phyloP scores from a whole-genome alignment of 2,329 filamentous ascomycete species.

The Trichoderma breve region DNA sequence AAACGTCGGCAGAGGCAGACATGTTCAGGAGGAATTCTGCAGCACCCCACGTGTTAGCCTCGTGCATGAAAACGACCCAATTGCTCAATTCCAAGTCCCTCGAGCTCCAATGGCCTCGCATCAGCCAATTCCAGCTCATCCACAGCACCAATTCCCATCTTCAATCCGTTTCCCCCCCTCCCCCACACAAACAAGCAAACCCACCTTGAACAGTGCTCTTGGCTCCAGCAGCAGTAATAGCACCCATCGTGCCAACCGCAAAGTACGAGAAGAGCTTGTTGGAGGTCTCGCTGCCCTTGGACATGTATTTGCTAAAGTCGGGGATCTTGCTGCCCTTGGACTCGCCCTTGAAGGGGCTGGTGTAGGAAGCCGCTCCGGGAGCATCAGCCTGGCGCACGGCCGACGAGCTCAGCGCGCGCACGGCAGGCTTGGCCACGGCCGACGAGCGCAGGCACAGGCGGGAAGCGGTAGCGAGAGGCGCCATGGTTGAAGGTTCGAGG shows the following conservation, averaged over 20 bases:
- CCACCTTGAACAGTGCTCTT: slow-evolving; percentile 98
- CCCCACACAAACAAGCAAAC: slow-evolving; percentile 34
- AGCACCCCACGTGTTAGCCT: slow-evolving; percentile 29
- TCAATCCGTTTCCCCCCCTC: not conserved
- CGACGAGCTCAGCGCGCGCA: slow-evolving; percentile 58
- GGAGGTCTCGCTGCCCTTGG: slow-evolving; percentile 61
- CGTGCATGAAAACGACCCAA: slow-evolving; percentile 28
- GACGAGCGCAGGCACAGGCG: slow-evolving; percentile 65
- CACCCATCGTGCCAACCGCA: slow-evolving; percentile 95
- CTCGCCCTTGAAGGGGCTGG: slow-evolving; percentile 63
- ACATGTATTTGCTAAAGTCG: slow-evolving; percentile 84
- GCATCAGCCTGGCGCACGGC: slow-evolving; percentile 48
- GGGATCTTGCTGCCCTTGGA: slow-evolving; percentile 70
- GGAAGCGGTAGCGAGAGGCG: slow-evolving; percentile 66
- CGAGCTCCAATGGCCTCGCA: not conserved
- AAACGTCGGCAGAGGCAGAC: slow-evolving; percentile 96
- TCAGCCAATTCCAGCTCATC: not conserved
- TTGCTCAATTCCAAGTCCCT: slow-evolving; percentile 23
- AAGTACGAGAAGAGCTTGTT: slow-evolving; percentile 97
- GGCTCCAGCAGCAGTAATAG: slow-evolving; percentile 86
- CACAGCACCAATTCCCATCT: not conserved
- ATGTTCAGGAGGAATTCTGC: slow-evolving; percentile 99
- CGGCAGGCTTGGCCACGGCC: slow-evolving; percentile 41
- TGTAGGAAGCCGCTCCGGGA: slow-evolving; percentile 51
- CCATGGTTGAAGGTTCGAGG: slow-evolving; percentile 48